Evolutionary conservation across 768 basidiomycete species (phyloP).

Genomic region (Trichaptum fuscoviolaceum): DNA sequence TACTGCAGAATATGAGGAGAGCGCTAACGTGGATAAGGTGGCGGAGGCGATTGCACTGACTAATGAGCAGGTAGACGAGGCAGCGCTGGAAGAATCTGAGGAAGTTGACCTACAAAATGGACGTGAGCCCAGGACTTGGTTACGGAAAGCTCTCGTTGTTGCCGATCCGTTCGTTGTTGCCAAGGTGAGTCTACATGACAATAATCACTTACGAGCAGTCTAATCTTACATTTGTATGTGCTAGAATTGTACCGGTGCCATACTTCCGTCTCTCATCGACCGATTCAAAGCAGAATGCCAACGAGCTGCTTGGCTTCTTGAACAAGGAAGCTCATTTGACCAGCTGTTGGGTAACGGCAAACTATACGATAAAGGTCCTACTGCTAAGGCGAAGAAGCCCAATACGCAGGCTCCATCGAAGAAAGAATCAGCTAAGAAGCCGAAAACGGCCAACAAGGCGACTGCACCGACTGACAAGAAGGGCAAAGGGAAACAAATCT

Average conservation of each 20-base stretch:
- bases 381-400: not conserved
- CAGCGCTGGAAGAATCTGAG: constrained; percentile 11
- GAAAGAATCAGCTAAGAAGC: not conserved
- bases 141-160: constrained; percentile 20
- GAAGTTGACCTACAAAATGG: not conserved
- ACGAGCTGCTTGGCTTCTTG: not conserved
- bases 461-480: not conserved
- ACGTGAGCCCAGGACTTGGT: constrained; percentile 6
- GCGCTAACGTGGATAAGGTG: constrained; percentile 9
- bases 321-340: not conserved
- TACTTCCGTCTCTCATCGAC: not conserved
- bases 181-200: constrained; percentile 24
- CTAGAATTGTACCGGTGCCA: not conserved
- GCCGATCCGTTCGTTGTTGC: constrained; percentile 36
- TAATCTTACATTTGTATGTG: not conserved
- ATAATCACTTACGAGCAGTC: not conserved
- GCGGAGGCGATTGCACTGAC: constrained; percentile 8
- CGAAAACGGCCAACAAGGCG: not conserved
- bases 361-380: not conserved
- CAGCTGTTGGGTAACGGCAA: not conserved
- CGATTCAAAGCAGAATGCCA: not conserved
- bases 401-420: not conserved
- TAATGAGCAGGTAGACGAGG: constrained; percentile 10
- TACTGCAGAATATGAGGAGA: not conserved
- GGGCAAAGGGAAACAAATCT: not conserved